Conservation (phyloP, 495 filamentous ascomycete genomes). For the Penicillium ochrochloron region DNA sequence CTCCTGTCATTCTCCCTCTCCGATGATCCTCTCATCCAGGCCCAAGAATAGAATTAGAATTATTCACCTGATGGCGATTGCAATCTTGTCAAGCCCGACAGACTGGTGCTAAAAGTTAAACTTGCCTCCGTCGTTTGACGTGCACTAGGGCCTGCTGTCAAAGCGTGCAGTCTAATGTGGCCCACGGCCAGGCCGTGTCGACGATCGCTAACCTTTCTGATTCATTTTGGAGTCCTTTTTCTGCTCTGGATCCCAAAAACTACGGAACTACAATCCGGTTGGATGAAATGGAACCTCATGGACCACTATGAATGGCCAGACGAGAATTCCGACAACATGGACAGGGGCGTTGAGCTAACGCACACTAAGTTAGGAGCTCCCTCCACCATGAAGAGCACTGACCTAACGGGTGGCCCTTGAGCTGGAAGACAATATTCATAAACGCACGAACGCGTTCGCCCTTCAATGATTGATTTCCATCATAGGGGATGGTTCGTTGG, state of each 20-base stretch:
- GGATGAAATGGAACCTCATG: not conserved
- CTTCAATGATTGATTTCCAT: not conserved
- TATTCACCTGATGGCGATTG: not conserved
- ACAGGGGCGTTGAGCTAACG: not conserved
- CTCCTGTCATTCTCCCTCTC: not conserved
- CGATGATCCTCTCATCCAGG: not conserved
- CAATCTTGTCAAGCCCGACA: slow-evolving; percentile 6
- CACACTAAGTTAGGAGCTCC: not conserved
- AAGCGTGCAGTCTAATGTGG: not conserved
- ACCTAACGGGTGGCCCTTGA: not conserved
- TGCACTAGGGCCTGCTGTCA: not conserved
- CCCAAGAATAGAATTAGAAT: not conserved
- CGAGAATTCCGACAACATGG: not conserved
- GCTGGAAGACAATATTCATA: not conserved
- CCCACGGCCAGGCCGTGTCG: slow-evolving; percentile 1
- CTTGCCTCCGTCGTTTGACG: slow-evolving; percentile 4
- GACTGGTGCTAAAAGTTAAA: slow-evolving; percentile 1
- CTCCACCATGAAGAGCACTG: not conserved
- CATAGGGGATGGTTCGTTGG: not conserved
- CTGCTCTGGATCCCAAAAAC: not conserved
- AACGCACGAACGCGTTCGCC: not conserved
- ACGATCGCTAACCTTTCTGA: slow-evolving; percentile 19
- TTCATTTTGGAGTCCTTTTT: slow-evolving; percentile 2
- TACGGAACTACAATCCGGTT: not conserved
- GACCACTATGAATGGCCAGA: slow-evolving; percentile 1